Evolutionary conservation across 441 rosid genomes (phyloP).

Genomic region (Croton laevigatus): DNA sequence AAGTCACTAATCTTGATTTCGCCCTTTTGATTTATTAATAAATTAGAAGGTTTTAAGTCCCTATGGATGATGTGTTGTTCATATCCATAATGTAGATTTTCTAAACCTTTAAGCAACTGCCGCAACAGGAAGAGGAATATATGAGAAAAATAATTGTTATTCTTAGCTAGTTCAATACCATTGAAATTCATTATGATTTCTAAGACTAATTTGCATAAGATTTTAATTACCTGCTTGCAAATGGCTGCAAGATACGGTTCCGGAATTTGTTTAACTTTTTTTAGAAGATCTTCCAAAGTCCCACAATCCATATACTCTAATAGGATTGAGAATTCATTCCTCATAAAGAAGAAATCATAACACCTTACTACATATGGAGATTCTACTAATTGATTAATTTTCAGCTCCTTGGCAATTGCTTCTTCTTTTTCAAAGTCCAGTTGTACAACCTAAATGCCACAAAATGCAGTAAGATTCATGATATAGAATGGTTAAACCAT

Average conservation of each 20-base stretch:
- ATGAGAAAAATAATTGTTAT: too few species aligned
- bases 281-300: constrained; percentile 82
- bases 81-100: constrained; percentile 86
- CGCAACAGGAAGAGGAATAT: too few species aligned
- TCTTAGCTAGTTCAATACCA: too few species aligned
- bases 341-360: constrained; percentile 77
- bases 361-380: constrained; percentile 87
- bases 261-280: constrained; percentile 65
- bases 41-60: constrained; percentile 92
- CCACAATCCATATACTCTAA: constrained; percentile 99
- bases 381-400: constrained; percentile 78
- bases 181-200: too few species aligned
- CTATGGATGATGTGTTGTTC: constrained; percentile 88
- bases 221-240: constrained; percentile 74
- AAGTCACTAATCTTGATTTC: constrained; percentile 96
- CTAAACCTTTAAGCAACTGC: constrained; percentile 55
- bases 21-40: constrained; percentile 89
- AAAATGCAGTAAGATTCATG: too few species aligned
- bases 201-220: too few species aligned
- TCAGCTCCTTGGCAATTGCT: constrained; percentile 79
- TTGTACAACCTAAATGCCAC: constrained; percentile 63
- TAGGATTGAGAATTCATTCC: constrained; percentile 81
- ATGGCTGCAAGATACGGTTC: constrained; percentile 82
- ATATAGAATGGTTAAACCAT: too few species aligned
- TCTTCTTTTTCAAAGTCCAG: constrained; percentile 72